These are phyloP conservation scores for Theobroma grandiflorum DNA, from an alignment of 441 rosid species.

Conservation along the genomic window DNA sequence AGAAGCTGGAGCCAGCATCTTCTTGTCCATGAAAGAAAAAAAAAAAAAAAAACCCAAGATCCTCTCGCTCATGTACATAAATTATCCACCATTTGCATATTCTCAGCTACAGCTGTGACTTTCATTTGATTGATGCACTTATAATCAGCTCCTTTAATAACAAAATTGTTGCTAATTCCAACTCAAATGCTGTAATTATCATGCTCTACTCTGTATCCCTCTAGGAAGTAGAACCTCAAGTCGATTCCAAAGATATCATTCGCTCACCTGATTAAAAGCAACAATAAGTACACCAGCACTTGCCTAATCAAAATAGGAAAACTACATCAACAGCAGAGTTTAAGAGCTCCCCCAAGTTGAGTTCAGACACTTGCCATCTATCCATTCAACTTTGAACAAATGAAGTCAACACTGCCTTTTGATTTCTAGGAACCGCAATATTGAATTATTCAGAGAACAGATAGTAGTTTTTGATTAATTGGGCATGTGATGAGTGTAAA, in stretches of 20 bases:
- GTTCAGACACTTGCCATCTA: background rate
- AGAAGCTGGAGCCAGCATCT: constrained; percentile 17
- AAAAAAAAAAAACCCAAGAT: background rate
- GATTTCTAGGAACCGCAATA: too few relatives aligned
- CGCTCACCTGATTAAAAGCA: background rate
- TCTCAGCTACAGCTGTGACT: constrained; percentile 32
- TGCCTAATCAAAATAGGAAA: background rate
- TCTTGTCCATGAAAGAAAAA: background rate
- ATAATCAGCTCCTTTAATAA: constrained; percentile 33
- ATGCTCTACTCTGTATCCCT: constrained; percentile 1
- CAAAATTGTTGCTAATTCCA: constrained; percentile 43
- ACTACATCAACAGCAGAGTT: background rate
- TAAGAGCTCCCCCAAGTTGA: background rate
- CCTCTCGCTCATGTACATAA: constrained; percentile 29
- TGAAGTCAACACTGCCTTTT: too few relatives aligned
- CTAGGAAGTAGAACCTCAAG: background rate
- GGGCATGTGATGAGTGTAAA: too few relatives aligned
- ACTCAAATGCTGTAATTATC: constrained; percentile 39
- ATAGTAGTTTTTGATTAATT: too few relatives aligned
- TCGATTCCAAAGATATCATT: background rate
- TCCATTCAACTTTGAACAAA: too few relatives aligned
- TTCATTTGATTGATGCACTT: constrained; percentile 28
- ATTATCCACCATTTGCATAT: constrained; percentile 24
- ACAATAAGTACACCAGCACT: background rate
- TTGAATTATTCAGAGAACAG: too few relatives aligned